A percentile compares a stretch with the other conserved stretches of the same genome.
phyloP scores from a whole-genome alignment of 139 green algal genomes.

The Auxenochlorella pyrenoidosa region DNA sequence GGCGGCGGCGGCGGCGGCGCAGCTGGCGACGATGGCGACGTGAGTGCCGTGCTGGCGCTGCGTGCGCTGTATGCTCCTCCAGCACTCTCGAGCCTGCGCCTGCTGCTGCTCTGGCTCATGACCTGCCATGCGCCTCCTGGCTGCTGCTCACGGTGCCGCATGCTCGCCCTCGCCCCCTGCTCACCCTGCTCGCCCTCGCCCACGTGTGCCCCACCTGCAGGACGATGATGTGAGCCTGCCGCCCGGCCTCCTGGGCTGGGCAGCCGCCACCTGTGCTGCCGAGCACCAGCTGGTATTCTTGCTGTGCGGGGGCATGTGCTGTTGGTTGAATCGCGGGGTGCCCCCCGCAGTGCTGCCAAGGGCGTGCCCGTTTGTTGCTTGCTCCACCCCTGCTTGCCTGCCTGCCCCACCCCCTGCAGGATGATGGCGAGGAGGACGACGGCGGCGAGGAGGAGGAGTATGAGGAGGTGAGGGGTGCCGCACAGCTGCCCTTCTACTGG shows the following conservation, averaged over 20 bases:
- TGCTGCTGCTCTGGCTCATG: background rate
- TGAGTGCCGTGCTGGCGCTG: background rate
- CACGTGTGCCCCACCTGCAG: background rate
- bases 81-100: background rate
- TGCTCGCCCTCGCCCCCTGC: background rate
- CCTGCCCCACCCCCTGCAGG: background rate
- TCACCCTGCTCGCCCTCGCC: background rate
- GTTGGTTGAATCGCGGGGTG: background rate
- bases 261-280: background rate
- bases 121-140: background rate
- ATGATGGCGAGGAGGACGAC: constrained; percentile 48
- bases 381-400: background rate
- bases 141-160: background rate
- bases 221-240: constrained; percentile 8
- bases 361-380: too few species aligned
- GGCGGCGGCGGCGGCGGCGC: constrained; percentile 14
- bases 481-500: too few species aligned
- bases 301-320: background rate
- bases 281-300: background rate
- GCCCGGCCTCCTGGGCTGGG: background rate
- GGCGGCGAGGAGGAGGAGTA: constrained; percentile 50
- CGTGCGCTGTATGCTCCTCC: background rate
- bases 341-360: background rate
- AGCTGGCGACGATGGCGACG: constrained; percentile 21
- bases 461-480: constrained; percentile 20